These are phyloP conservation scores for Mortierella sp. DNA, from an alignment of 371 early-diverging fungal species.

Conservation along the genomic window DNA sequence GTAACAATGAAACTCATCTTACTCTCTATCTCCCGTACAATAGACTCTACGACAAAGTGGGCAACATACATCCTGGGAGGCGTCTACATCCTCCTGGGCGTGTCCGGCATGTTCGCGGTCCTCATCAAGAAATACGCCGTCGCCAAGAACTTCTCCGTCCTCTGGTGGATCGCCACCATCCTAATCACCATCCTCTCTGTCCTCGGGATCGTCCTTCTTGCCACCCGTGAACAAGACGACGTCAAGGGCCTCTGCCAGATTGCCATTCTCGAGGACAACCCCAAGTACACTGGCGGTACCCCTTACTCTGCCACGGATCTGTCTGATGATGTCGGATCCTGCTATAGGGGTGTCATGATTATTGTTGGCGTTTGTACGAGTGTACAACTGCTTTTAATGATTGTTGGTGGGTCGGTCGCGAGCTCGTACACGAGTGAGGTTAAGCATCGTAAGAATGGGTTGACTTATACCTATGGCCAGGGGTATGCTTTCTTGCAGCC, in stretches of 20 bases:
- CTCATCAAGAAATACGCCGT: constrained; percentile 44
- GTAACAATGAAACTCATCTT: neutral
- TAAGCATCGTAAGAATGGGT: constrained; percentile 26
- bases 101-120: constrained; percentile 37
- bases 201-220: constrained; percentile 24
- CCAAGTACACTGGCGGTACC: constrained; percentile 3
- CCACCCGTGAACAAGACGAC: constrained; percentile 28
- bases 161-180: constrained; percentile 52
- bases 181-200: constrained; percentile 23
- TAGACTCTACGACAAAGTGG: constrained; percentile 25
- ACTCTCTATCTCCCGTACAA: no score
- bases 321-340: constrained; percentile 22
- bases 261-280: constrained; percentile 4
- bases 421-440: constrained; percentile 47
- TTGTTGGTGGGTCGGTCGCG: constrained; percentile 42
- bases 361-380: constrained; percentile 12
- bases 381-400: constrained; percentile 31
- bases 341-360: constrained; percentile 24
- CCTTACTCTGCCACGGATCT: neutral
- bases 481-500: constrained; percentile 27
- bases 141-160: constrained; percentile 54
- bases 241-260: constrained; percentile 19
- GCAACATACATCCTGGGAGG: constrained; percentile 23
- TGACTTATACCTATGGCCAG: constrained; percentile 26
- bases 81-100: constrained; percentile 34